Evolutionary conservation across 306 rosid genomes (phyloP).

Genomic region (Fagus crenata): DNA sequence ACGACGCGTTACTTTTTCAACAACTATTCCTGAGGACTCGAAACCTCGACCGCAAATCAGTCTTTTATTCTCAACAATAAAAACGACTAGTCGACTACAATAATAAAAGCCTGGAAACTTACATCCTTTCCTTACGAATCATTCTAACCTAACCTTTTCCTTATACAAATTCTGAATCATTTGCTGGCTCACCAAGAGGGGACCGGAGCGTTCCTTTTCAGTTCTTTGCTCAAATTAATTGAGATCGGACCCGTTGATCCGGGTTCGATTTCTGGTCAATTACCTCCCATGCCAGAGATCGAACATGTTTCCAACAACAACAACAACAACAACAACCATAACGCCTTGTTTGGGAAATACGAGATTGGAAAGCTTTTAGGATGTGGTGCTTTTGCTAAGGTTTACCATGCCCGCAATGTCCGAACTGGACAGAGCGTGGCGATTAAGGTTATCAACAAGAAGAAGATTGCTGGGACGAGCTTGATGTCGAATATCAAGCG

Average conservation of each 20-base stretch:
- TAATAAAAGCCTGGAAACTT: no score
- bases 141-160: no score
- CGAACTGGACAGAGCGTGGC: conserved; percentile 58
- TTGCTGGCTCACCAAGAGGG: not conserved
- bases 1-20: no score
- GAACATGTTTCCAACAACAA: not conserved
- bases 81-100: no score
- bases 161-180: no score
- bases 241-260: no score
- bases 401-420: conserved; percentile 59
- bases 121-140: no score
- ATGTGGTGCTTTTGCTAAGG: conserved; percentile 81
- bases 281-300: conserved; percentile 23
- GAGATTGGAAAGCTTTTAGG: conserved; percentile 67
- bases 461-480: conserved; percentile 36
- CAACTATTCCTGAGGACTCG: no score
- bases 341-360: conserved; percentile 56
- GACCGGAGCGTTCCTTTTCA: not conserved
- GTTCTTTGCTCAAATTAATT: no score
- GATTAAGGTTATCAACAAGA: conserved; percentile 62
- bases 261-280: conserved; percentile 37
- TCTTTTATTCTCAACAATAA: no score
- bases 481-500: conserved; percentile 56
- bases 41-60: no score
- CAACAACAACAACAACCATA: conserved; percentile 1